A percentile compares a stretch with the other conserved stretches of the same genome.
Evolutionary conservation across 2,329 filamentous ascomycete species (phyloP).

Genomic region (Fusarium heterosporum): DNA sequence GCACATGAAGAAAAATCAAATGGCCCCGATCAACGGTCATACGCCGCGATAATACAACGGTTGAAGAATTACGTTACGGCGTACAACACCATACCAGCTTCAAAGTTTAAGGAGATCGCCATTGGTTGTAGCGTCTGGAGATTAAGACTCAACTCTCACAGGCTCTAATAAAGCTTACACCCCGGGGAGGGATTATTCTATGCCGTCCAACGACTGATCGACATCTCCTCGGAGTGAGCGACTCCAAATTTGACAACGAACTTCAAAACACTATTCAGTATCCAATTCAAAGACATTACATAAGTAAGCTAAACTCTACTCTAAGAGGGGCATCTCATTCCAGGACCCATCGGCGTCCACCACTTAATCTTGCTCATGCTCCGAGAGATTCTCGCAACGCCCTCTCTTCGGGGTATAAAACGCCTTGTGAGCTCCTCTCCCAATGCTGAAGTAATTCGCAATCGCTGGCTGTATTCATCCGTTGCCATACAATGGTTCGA

Average conservation of each 20-base stretch:
- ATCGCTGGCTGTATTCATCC: conserved; percentile 34
- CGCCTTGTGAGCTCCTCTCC: conserved; percentile 30
- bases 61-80: conserved; percentile 6
- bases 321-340: conserved; percentile 23
- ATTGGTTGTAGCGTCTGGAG: conserved; percentile 24
- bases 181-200: conserved; percentile 10
- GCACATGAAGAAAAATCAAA: conserved; percentile 18
- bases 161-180: neutral
- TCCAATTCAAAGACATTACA: conserved; percentile 45
- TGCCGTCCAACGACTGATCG: conserved; percentile 2
- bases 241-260: conserved; percentile 15
- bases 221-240: neutral
- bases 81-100: neutral
- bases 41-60: conserved; percentile 20
- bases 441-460: conserved; percentile 31
- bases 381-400: conserved; percentile 31
- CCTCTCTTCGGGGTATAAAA: conserved; percentile 37
- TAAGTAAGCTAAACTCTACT: conserved; percentile 37
- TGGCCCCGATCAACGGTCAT: conserved; percentile 31
- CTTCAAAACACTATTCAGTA: conserved; percentile 42
- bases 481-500: conserved; percentile 26
- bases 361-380: conserved; percentile 23
- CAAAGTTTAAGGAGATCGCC: neutral
- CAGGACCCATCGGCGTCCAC: conserved; percentile 27
- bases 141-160: neutral